Conservation (phyloP, 2,329 filamentous ascomycete species). For the Xylariaceae sp. region DNA sequence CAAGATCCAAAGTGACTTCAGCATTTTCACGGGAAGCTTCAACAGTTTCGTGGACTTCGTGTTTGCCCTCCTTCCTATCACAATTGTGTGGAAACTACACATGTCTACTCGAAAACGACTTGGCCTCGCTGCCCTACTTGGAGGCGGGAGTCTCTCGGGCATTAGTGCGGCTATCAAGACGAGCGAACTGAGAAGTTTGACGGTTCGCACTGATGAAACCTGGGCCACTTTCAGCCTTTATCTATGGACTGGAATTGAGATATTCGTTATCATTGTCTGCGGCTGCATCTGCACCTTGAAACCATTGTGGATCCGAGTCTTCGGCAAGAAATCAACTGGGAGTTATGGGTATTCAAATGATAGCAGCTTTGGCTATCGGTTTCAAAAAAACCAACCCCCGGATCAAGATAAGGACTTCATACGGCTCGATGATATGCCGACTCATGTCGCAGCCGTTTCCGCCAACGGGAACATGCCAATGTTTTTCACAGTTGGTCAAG, state of each 20-base stretch:
- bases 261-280: slow-evolving; percentile 6
- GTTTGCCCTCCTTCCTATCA: background rate
- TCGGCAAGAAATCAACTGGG: too few species aligned
- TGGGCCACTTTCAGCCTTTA: slow-evolving; percentile 2
- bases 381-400: too few species aligned
- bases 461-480: too few species aligned
- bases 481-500: too few species aligned
- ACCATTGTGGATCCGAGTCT: too few species aligned
- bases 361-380: too few species aligned
- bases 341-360: too few species aligned
- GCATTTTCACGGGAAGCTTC: background rate
- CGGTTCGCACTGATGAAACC: background rate
- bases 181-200: too few species aligned
- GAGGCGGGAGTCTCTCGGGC: background rate
- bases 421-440: too few species aligned
- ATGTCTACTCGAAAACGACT: slow-evolving; percentile 1
- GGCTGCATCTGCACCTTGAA: slow-evolving; percentile 1
- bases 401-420: too few species aligned
- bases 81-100: background rate
- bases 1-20: background rate
- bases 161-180: slow-evolving; percentile 5
- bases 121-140: background rate
- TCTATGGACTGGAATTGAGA: slow-evolving; percentile 5
- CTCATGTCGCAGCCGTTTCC: too few species aligned
- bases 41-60: slow-evolving; percentile 1